Conservation (phyloP, 208 protist genomes). For the Wallacemonas sp. region DNA sequence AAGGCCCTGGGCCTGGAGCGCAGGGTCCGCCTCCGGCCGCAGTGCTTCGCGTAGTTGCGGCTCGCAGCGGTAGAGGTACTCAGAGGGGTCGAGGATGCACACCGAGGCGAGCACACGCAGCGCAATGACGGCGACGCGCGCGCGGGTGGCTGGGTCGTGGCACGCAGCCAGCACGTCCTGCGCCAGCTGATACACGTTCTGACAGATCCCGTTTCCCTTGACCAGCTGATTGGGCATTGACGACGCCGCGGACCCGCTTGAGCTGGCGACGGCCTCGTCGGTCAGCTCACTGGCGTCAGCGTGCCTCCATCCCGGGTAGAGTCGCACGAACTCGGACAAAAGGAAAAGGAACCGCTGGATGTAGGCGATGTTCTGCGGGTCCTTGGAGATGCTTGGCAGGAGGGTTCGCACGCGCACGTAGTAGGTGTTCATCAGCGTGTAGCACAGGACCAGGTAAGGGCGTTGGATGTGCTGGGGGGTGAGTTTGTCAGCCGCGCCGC, state of each 20-base stretch:
- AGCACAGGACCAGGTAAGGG: constrained; percentile 76
- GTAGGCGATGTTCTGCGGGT: constrained; percentile 62
- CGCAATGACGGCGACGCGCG: constrained; percentile 42
- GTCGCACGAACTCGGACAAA: constrained; percentile 80
- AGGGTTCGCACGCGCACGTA: constrained; percentile 61
- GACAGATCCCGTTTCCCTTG: constrained; percentile 55
- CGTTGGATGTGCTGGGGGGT: constrained; percentile 36
- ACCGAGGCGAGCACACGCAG: constrained; percentile 76
- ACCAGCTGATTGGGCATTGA: constrained; percentile 47
- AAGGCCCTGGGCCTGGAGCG: constrained; percentile 63
- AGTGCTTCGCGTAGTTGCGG: constrained; percentile 44
- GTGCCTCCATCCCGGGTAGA: constrained; percentile 75
- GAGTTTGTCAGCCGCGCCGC: constrained; percentile 33
- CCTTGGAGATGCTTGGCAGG: constrained; percentile 35
- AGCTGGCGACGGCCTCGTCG: constrained; percentile 15
- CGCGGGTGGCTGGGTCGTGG: constrained; percentile 19
- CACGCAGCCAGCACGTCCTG: constrained; percentile 42
- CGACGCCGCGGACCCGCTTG: constrained; percentile 5
- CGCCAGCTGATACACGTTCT: constrained; percentile 61
- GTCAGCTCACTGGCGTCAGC: constrained; percentile 23
- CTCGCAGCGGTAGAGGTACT: constrained; percentile 64
- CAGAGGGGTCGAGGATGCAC: constrained; percentile 75
- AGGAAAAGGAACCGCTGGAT: constrained; percentile 86
- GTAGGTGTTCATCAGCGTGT: constrained; percentile 86
- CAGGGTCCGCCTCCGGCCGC: constrained; percentile 16